These are phyloP conservation scores for Coffea eugenioides DNA, from an alignment of 257 asterid genomes.

Conservation along the genomic window DNA sequence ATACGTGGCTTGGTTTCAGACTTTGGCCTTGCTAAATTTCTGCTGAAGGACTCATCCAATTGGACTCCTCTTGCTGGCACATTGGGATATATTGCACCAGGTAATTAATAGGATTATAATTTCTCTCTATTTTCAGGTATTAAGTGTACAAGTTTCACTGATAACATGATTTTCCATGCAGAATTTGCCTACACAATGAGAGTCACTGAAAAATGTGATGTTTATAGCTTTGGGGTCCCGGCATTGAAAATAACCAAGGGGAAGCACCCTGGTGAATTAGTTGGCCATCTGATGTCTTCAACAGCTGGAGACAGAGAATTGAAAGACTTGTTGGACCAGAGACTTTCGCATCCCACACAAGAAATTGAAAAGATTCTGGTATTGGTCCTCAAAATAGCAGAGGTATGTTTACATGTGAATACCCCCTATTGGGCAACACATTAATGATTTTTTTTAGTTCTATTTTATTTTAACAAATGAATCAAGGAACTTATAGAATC, in stretches of 20 bases:
- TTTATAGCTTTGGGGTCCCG: conserved; percentile 40
- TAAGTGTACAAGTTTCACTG: too few species aligned
- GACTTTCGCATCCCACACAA: neutral
- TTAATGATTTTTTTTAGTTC: too few species aligned
- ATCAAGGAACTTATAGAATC: too few species aligned
- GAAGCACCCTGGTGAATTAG: conserved; percentile 26
- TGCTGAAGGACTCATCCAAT: conserved; percentile 24
- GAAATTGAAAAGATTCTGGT: too few species aligned
- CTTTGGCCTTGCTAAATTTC: too few species aligned
- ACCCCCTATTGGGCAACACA: too few species aligned
- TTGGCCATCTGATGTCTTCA: conserved; percentile 12
- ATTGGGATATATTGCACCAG: conserved; percentile 45
- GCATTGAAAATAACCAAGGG: conserved; percentile 35
- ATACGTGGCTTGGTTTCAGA: conserved; percentile 25
- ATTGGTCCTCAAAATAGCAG: too few species aligned
- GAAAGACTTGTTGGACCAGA: conserved; percentile 18
- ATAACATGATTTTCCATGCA: neutral
- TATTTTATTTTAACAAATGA: too few species aligned
- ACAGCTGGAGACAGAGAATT: neutral
- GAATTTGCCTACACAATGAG: neutral
- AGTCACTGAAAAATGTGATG: too few species aligned
- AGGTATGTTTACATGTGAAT: too few species aligned
- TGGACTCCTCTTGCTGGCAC: conserved; percentile 41
- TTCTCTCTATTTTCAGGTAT: neutral
- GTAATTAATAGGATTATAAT: conserved; percentile 7